phyloP scores from a whole-genome alignment of 495 filamentous ascomycete species.

The Cairneyella variabilis region DNA sequence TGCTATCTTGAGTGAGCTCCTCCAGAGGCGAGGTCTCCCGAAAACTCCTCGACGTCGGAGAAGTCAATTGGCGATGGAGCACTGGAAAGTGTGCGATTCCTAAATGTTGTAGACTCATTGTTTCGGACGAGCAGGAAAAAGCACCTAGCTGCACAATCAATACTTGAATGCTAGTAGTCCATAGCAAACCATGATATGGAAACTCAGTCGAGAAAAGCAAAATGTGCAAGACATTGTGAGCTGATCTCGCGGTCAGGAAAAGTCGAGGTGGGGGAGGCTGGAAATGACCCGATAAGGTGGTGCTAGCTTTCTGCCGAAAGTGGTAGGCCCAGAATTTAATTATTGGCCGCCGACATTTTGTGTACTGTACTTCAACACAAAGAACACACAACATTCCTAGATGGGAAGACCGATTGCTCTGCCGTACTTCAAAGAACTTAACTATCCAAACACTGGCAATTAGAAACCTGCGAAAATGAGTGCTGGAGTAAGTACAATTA shows the following conservation, averaged over 20 bases:
- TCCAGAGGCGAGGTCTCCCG: neutral
- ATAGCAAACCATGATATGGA: neutral
- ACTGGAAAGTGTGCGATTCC: conserved; percentile 20
- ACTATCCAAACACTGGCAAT: too few species aligned
- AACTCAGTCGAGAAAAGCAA: neutral
- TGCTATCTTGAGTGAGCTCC: conserved; percentile 35
- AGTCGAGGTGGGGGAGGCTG: neutral
- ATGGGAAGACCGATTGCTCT: too few species aligned
- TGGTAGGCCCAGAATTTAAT: too few species aligned
- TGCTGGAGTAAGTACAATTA: conserved; percentile 10
- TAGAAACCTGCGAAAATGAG: too few species aligned
- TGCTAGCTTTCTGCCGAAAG: too few species aligned
- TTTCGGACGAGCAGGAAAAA: neutral
- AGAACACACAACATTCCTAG: too few species aligned
- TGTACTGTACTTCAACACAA: too few species aligned
- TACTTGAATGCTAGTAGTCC: neutral
- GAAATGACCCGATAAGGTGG: too few species aligned
- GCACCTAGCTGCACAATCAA: neutral
- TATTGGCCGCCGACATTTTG: too few species aligned
- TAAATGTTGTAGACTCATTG: conserved; percentile 26
- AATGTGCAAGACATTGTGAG: neutral
- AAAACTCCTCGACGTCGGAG: conserved; percentile 4
- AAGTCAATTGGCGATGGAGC: conserved; percentile 19
- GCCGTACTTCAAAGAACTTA: too few species aligned
- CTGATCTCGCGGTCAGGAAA: neutral